Evolutionary conservation across 371 early-diverging fungal genomes (phyloP).

Genomic region (Mortierella sp.): DNA sequence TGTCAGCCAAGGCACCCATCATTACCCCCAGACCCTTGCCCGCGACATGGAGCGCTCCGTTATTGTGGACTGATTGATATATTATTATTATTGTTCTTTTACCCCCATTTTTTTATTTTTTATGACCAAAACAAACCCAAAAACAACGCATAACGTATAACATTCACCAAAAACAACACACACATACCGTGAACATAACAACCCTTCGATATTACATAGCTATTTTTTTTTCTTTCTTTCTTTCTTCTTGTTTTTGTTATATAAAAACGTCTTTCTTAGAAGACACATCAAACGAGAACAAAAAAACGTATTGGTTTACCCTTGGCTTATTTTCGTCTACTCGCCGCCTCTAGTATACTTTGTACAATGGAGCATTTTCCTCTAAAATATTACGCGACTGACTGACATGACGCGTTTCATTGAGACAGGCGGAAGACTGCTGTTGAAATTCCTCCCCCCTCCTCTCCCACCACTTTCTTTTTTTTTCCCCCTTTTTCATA

Average conservation of each 20-base stretch:
- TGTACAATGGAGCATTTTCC: too few species aligned
- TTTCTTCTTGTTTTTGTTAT: neutral
- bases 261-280: neutral
- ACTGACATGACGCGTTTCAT: too few species aligned
- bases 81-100: neutral
- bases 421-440: too few species aligned
- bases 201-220: neutral
- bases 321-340: neutral
- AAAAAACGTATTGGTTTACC: neutral
- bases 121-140: neutral
- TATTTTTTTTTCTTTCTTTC: neutral
- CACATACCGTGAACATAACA: neutral
- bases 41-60: slow-evolving; percentile 44
- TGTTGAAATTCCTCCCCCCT: too few species aligned
- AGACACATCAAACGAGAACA: neutral
- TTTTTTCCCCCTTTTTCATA: too few species aligned
- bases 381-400: too few species aligned
- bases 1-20: slow-evolving; percentile 27
- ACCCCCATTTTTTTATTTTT: neutral
- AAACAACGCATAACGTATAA: neutral
- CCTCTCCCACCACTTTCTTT: too few species aligned
- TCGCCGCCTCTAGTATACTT: too few species aligned
- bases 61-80: slow-evolving; percentile 12
- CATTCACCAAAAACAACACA: neutral
- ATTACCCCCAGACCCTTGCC: slow-evolving; percentile 37